A percentile compares a stretch with the other conserved stretches of the same genome.
These are phyloP conservation scores for Penicillium glabrum DNA, from an alignment of 2,329 filamentous ascomycete species.

Conservation along the genomic window DNA sequence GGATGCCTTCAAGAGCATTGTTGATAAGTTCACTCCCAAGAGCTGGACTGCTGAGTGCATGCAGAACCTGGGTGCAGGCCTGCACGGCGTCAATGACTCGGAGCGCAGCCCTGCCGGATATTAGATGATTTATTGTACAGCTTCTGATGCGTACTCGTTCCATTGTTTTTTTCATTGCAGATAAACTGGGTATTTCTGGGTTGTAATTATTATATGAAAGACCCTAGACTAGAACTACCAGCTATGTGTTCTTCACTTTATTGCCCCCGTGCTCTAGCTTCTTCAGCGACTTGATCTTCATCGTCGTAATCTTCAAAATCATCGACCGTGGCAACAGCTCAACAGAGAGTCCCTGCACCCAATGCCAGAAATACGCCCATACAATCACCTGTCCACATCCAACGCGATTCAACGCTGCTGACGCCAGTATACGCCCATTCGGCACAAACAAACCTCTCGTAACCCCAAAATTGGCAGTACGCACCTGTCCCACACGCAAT, in stretches of 20 bases:
- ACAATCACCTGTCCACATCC: constrained; percentile 34
- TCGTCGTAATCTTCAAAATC: constrained; percentile 11
- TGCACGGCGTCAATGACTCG: constrained; percentile 47
- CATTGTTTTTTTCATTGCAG: background rate
- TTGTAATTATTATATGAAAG: constrained; percentile 4
- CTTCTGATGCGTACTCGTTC: background rate
- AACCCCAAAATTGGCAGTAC: constrained; percentile 26
- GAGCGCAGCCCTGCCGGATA: constrained; percentile 40
- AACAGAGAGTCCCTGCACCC: constrained; percentile 24
- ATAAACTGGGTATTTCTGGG: constrained; percentile 6
- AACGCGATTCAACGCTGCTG: constrained; percentile 32
- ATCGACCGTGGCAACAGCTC: constrained; percentile 16
- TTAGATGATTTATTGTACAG: constrained; percentile 23
- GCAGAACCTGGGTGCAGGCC: constrained; percentile 56
- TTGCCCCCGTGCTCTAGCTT: constrained; percentile 5
- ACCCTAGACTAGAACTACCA: background rate
- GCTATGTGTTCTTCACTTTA: constrained; percentile 4
- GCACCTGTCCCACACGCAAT: constrained; percentile 36
- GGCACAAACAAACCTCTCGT: constrained; percentile 29
- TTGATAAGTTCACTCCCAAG: constrained; percentile 82
- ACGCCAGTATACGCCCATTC: constrained; percentile 28
- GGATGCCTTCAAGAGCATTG: constrained; percentile 86
- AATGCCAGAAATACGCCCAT: constrained; percentile 35
- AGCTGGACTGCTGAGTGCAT: constrained; percentile 71
- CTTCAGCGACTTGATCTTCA: constrained; percentile 12